These are phyloP conservation scores for Septoria petroselini DNA, from an alignment of 2,329 filamentous ascomycete genomes.

Conservation along the genomic window DNA sequence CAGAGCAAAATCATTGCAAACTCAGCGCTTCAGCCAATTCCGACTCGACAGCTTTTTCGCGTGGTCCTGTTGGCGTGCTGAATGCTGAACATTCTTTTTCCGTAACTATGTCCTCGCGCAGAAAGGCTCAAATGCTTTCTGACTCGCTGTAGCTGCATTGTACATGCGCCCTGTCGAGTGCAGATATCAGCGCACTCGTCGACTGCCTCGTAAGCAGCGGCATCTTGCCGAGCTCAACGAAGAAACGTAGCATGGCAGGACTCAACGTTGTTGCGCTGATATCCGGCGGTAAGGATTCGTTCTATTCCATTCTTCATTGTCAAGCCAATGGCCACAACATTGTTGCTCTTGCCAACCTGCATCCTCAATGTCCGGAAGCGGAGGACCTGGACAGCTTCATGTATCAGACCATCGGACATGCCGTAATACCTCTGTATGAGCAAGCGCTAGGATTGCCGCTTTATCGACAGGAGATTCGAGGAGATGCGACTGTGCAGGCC, in stretches of 20 bases:
- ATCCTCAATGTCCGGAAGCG: constrained; percentile 50
- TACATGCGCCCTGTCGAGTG: neutral
- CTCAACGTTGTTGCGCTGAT: constrained; percentile 84
- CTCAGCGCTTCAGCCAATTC: constrained; percentile 33
- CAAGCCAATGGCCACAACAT: constrained; percentile 78
- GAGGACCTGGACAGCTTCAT: constrained; percentile 93
- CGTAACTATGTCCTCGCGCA: constrained; percentile 10
- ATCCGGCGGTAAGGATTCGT: constrained; percentile 95
- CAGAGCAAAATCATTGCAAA: constrained; percentile 39
- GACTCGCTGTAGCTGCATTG: constrained; percentile 6
- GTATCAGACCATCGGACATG: constrained; percentile 97
- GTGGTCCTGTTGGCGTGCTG: constrained; percentile 39
- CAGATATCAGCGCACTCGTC: neutral
- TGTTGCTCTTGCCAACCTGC: constrained; percentile 84
- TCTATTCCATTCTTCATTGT: constrained; percentile 90
- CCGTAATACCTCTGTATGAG: constrained; percentile 79
- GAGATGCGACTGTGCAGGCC: constrained; percentile 65
- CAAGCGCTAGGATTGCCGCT: constrained; percentile 75
- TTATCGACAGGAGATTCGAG: constrained; percentile 74
- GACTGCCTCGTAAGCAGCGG: neutral
- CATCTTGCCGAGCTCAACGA: neutral
- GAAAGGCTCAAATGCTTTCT: constrained; percentile 6
- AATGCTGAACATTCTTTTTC: constrained; percentile 31
- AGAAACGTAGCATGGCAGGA: constrained; percentile 26
- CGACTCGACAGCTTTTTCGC: constrained; percentile 34